These are phyloP conservation scores for Botrytis byssoidea DNA, from an alignment of 2,329 filamentous ascomycete species.

Conservation along the genomic window DNA sequence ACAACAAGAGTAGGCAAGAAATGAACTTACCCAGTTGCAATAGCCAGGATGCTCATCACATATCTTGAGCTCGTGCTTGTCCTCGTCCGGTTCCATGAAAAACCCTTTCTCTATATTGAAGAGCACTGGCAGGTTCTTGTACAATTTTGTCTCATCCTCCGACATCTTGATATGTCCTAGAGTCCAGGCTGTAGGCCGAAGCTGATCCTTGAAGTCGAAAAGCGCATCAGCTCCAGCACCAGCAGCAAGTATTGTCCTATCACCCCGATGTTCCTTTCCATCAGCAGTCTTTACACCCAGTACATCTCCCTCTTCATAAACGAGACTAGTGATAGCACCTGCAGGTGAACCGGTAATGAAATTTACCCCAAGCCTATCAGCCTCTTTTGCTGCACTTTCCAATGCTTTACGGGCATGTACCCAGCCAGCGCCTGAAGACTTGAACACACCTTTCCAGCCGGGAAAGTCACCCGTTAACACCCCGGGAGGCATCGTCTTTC, in stretches of 20 bases:
- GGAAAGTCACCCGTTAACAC: constrained; percentile 51
- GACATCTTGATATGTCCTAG: constrained; percentile 51
- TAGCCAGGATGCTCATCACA: constrained; percentile 59
- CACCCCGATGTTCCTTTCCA: constrained; percentile 43
- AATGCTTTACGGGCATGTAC: constrained; percentile 52
- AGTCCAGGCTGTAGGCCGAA: constrained; percentile 55
- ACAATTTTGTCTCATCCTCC: constrained; percentile 45
- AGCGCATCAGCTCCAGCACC: constrained; percentile 49
- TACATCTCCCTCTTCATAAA: constrained; percentile 43
- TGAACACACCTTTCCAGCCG: constrained; percentile 51
- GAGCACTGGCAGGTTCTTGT: constrained; percentile 49
- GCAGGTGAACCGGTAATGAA: constrained; percentile 45
- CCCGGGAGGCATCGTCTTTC: constrained; percentile 50
- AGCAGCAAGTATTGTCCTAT: constrained; percentile 48
- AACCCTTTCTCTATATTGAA: constrained; percentile 51
- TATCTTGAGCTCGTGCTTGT: constrained; percentile 48
- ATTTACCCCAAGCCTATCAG: constrained; percentile 46
- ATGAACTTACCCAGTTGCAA: constrained; percentile 45
- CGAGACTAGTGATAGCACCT: constrained; percentile 43
- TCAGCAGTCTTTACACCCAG: constrained; percentile 46
- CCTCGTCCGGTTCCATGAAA: constrained; percentile 50
- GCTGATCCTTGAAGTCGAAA: constrained; percentile 51
- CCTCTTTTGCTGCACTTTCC: constrained; percentile 46
- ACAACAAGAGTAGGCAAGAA: neutral
- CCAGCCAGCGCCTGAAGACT: constrained; percentile 50